These are phyloP conservation scores for Schizosaccharomyces japonicus DNA, from an alignment of 805 yeast genomes.

Conservation along the genomic window DNA sequence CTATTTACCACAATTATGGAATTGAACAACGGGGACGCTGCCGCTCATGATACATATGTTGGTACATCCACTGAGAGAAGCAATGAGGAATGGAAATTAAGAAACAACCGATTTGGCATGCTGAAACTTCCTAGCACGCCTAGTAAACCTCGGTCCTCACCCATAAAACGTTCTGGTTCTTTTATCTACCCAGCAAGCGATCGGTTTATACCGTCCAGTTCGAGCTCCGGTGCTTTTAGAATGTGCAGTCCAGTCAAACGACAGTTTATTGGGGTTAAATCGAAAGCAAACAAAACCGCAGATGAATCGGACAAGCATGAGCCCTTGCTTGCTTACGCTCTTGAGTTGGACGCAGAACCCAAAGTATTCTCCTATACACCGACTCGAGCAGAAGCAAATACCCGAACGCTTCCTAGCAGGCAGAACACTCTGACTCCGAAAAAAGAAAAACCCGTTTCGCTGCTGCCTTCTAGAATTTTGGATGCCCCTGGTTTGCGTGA, in stretches of 20 bases:
- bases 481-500: constrained; percentile 91
- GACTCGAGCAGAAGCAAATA: background rate
- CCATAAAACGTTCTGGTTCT: no score
- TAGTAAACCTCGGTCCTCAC: no score
- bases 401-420: no score
- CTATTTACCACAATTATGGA: no score
- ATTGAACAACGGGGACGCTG: no score
- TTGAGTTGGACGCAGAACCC: background rate
- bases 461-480: constrained; percentile 31
- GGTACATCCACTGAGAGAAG: no score
- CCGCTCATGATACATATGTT: no score
- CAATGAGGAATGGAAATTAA: no score
- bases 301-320: background rate
- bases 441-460: background rate
- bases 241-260: background rate
- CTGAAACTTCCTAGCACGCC: no score
- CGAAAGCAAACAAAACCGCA: background rate
- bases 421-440: no score
- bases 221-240: background rate
- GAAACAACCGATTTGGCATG: no score
- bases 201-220: background rate
- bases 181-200: no score
- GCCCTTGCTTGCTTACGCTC: background rate
- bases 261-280: background rate
- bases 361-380: background rate